These are phyloP conservation scores for Euphrasia arctica DNA, from an alignment of 305 asterid genomes.

Conservation along the genomic window DNA sequence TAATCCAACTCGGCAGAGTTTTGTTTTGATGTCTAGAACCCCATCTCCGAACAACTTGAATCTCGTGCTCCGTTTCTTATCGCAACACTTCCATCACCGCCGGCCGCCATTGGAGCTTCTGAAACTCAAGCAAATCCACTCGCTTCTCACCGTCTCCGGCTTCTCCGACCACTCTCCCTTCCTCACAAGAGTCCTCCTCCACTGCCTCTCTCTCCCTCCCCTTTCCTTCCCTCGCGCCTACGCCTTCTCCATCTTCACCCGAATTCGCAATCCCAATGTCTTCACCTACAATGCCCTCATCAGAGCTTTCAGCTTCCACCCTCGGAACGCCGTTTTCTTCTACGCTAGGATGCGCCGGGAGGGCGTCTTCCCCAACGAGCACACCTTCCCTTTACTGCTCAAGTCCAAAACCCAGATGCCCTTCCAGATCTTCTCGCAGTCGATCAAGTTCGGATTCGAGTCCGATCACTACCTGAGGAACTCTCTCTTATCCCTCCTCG, in stretches of 20 bases:
- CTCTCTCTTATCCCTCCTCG: conserved; percentile 35
- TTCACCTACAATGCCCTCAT: conserved; percentile 42
- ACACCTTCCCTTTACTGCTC: conserved; percentile 55
- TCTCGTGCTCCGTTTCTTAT: conserved; percentile 21
- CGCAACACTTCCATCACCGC: conserved; percentile 26
- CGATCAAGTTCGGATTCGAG: conserved; percentile 40
- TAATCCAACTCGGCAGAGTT: no score
- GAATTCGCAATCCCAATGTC: conserved; percentile 27
- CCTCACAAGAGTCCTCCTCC: conserved; percentile 28
- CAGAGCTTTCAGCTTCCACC: conserved; percentile 35
- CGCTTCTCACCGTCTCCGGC: conserved; percentile 35
- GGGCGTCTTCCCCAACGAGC: conserved; percentile 42
- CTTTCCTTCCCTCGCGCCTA: conserved; percentile 13
- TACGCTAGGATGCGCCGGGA: conserved; percentile 38
- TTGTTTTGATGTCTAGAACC: conserved; percentile 17
- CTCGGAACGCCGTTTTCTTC: conserved; percentile 27
- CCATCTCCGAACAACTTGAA: conserved; percentile 10
- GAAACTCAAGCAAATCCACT: conserved; percentile 29
- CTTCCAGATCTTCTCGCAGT: conserved; percentile 34
- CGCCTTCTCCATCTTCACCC: conserved; percentile 28
- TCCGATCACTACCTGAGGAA: conserved; percentile 44
- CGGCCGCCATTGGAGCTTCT: conserved; percentile 22
- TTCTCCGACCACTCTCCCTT: conserved; percentile 24
- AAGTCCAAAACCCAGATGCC: conserved; percentile 37
- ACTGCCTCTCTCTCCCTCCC: conserved; percentile 26